Evolutionary conservation across 129 eudicot genomes (phyloP).

Genomic region (Oenanthe sinensis): DNA sequence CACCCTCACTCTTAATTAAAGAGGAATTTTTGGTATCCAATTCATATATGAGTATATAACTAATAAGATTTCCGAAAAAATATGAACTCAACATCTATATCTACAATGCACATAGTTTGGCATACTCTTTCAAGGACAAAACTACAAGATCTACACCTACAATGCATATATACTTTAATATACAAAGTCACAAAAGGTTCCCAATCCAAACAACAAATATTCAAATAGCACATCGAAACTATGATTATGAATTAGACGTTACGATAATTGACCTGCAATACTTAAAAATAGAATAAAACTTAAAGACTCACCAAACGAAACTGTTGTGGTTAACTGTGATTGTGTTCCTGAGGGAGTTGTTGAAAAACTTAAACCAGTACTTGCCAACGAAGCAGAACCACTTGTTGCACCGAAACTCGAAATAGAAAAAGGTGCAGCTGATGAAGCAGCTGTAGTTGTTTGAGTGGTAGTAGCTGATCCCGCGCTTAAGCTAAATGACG

Average conservation of each 20-base stretch:
- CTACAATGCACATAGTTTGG: neutral
- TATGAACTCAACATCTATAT: neutral
- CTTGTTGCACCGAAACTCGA: constrained; percentile 33
- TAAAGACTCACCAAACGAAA: constrained; percentile 45
- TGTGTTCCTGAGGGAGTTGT: constrained; percentile 36
- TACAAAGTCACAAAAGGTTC: neutral
- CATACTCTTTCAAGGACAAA: neutral
- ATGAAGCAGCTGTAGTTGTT: constrained; percentile 15
- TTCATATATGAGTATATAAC: neutral
- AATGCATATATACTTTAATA: neutral
- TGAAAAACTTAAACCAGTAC: constrained; percentile 19
- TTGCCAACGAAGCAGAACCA: constrained; percentile 34
- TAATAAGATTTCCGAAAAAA: neutral
- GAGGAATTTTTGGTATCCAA: neutral
- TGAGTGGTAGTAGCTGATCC: constrained; percentile 24
- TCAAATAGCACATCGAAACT: no score
- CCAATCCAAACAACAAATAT: neutral
- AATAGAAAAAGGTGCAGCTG: constrained; percentile 33
- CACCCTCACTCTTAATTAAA: neutral
- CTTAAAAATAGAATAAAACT: neutral
- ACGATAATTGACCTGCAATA: neutral
- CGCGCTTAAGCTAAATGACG: constrained; percentile 15
- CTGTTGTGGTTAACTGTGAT: constrained; percentile 41
- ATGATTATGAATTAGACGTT: neutral
- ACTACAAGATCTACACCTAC: neutral